Base-by-base conservation (phyloP, 1,139 yeast genomes). In the Diutina ranongensis region DNA sequence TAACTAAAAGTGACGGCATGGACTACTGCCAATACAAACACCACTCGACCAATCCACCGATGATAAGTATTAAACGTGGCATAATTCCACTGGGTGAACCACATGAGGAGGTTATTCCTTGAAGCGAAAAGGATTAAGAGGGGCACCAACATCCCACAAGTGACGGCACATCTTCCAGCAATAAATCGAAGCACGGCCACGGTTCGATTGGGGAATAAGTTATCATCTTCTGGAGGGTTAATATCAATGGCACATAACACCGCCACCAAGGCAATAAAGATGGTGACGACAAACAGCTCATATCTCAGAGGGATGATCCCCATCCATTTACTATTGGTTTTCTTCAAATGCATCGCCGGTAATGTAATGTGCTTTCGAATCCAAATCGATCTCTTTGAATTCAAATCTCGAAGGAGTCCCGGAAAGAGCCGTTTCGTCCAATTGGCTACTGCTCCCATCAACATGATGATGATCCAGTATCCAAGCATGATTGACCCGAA, bases 21-120 rank as follows among this genome's bases (percentile, higher is more conserved):
- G 36, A 18, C 36, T 12, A 12, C 20, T 7, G 36, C 36, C 5
- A 34, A 12, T 4, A 15, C 20, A 13, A 34, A 34, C 20, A 34
- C 36, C 36, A 34, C 36, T 15, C 36, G 36, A 4, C 36, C 36
- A 34, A 34, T 34, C 36, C 36, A 34, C 5, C 36, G 18, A 18
- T 34, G 36, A 15, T 15, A 34, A 3, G 20, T 34, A 12, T 16
- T 18, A 13, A 34, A 34, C 13, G 36, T 34, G 19, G 36, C 36
- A 34, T 16, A 34, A 15, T 34, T 34, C 36, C 36, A 34, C 7
- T 21, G 18, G 12, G 36, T 34, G 5, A 34, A 15, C 36, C 36
- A 34, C 3, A 34, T 16, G 36, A 34, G 36, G 36, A 34, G 4
- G 36, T 34, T 34, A 15, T 34, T 34, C 5, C 36, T 12, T 12